These are phyloP conservation scores for Coemansia sp. DNA, from an alignment of 192 early-diverging fungal genomes.

Conservation along the genomic window DNA sequence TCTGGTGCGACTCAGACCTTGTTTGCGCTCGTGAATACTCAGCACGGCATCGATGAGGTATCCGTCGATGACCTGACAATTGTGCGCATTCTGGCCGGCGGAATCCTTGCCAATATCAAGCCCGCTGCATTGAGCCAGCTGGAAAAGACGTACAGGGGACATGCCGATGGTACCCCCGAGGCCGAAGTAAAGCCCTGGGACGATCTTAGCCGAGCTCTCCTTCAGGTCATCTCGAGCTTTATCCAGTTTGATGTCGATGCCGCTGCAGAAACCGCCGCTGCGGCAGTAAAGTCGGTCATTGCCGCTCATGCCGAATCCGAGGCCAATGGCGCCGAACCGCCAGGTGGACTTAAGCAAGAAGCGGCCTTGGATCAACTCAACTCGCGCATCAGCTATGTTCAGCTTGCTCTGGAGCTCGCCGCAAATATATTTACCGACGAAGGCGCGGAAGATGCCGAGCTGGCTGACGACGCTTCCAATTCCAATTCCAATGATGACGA, in stretches of 20 bases:
- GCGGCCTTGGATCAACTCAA: constrained; percentile 22
- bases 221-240: constrained; percentile 36
- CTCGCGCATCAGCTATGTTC: constrained; percentile 37
- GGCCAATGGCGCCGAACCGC: neutral
- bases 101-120: constrained; percentile 60
- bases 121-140: constrained; percentile 26
- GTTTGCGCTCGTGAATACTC: constrained; percentile 50
- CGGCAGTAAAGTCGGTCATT: constrained; percentile 17
- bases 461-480: neutral
- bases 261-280: constrained; percentile 22
- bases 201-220: constrained; percentile 28
- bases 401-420: constrained; percentile 77
- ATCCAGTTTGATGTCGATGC: constrained; percentile 42
- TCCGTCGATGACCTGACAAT: constrained; percentile 61
- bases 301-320: constrained; percentile 7
- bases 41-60: neutral
- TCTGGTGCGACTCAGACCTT: constrained; percentile 60
- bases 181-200: constrained; percentile 61
- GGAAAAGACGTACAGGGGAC: constrained; percentile 15
- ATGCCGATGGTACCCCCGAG: constrained; percentile 30
- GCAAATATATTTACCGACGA: constrained; percentile 82
- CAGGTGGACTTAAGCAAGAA: constrained; percentile 13
- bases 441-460: constrained; percentile 24
- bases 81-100: constrained; percentile 71
- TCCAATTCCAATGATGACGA: neutral